A percentile compares a stretch with the other conserved stretches of the same genome.
Conservation (phyloP, 768 basidiomycete genomes). For the Phaeotremella skinneri region DNA sequence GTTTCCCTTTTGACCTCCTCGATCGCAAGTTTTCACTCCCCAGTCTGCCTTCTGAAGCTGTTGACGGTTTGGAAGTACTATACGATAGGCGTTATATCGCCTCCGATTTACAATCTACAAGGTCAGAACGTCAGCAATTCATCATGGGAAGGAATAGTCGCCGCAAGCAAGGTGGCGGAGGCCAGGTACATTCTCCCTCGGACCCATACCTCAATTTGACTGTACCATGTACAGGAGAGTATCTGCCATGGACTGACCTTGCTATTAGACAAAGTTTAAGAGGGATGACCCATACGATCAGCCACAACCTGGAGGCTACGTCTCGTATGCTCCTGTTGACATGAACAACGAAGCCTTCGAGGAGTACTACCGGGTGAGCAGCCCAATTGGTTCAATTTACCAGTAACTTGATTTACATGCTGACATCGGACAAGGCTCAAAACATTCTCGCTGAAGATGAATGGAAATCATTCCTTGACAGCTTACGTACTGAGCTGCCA, state of each 20-base stretch:
- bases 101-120: no score
- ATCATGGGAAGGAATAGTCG: neutral
- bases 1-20: no score
- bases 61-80: no score
- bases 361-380: conserved; percentile 54
- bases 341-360: conserved; percentile 53
- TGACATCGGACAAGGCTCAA: conserved; percentile 56
- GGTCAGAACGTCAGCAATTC: no score
- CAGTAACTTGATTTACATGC: neutral
- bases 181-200: no score
- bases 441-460: conserved; percentile 69
- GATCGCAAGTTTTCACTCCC: no score
- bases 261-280: neutral
- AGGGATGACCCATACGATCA: neutral
- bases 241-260: neutral
- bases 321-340: conserved; percentile 17
- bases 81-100: no score
- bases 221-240: neutral
- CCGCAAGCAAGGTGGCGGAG: neutral
- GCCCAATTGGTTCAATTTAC: neutral
- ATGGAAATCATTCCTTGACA: conserved; percentile 70
- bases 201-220: neutral
- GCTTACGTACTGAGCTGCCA: conserved; percentile 71
- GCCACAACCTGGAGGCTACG: neutral
- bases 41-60: no score